Conservation (phyloP, 208 protist genomes). For the Acanthamoeba royreba region DNA sequence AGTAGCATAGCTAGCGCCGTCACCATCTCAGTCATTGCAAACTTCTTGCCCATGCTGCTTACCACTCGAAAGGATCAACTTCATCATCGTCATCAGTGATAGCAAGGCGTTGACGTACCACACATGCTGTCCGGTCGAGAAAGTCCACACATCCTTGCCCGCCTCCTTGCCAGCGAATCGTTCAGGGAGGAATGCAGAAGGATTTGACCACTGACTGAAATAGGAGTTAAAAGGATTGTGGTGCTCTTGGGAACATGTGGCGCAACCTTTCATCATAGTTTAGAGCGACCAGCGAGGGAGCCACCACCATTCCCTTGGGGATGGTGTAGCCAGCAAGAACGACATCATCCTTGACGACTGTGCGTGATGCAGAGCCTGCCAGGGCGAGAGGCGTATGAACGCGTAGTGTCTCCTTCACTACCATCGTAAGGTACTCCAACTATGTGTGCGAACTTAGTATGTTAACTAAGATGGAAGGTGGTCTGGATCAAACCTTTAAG, state of each 20-base stretch:
- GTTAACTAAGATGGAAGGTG: not conserved
- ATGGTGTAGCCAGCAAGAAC: not conserved
- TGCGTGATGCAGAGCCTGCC: not conserved
- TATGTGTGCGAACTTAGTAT: not conserved
- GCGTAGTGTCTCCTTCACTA: not conserved
- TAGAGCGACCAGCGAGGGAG: not conserved
- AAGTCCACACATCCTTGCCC: not conserved
- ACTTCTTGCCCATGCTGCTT: not conserved
- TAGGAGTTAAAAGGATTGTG: not conserved
- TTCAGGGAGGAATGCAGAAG: not conserved
- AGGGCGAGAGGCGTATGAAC: not conserved
- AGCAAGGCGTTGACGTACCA: not conserved
- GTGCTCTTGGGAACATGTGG: not conserved
- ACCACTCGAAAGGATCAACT: not conserved
- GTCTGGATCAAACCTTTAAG: not conserved
- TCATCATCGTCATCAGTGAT: not conserved
- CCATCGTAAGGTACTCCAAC: not conserved
- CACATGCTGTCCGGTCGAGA: not conserved
- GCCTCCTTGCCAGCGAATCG: not conserved
- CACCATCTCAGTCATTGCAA: not conserved
- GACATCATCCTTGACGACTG: not conserved
- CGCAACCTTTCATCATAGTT: not conserved
- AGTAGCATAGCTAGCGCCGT: not conserved
- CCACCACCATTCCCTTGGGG: not conserved
- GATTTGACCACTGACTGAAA: not conserved